Conservation (phyloP, 176 grass and related monocot species). For the Hsuehochloa calcarea region DNA sequence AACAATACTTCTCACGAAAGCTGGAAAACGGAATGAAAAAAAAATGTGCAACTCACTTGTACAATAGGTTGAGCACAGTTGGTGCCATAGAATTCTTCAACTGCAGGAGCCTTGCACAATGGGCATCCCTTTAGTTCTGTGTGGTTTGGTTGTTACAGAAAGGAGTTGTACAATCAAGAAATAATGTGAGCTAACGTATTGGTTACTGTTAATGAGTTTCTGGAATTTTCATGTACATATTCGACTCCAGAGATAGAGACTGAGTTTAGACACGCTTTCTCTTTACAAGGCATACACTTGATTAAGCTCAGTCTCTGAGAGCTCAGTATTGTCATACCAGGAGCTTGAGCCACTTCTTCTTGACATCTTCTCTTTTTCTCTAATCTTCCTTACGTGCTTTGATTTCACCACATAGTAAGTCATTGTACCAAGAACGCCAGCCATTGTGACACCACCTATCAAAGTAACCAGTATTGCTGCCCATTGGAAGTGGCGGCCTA, state of each 20-base stretch:
- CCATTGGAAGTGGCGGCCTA: slow-evolving; percentile 72
- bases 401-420: slow-evolving; percentile 96
- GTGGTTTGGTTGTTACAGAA: slow-evolving; percentile 31
- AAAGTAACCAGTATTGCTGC: slow-evolving; percentile 84
- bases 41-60: slow-evolving; percentile 38
- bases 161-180: slow-evolving; percentile 39
- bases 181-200: slow-evolving; percentile 34
- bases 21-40: background rate
- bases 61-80: slow-evolving; percentile 32
- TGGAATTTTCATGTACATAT: slow-evolving; percentile 41
- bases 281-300: slow-evolving; percentile 88
- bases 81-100: slow-evolving; percentile 34
- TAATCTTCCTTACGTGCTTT: slow-evolving; percentile 69
- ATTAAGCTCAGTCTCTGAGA: slow-evolving; percentile 81
- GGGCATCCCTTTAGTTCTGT: slow-evolving; percentile 22
- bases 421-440: slow-evolving; percentile 91
- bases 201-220: slow-evolving; percentile 33
- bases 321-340: slow-evolving; percentile 76
- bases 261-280: slow-evolving; percentile 23
- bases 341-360: slow-evolving; percentile 76
- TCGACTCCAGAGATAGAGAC: slow-evolving; percentile 6
- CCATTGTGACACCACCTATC: slow-evolving; percentile 84
- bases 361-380: slow-evolving; percentile 84
- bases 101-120: slow-evolving; percentile 26
- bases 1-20: background rate